Base-by-base conservation (phyloP, 2,329 filamentous ascomycete species). In the Verticillium klebahnii region DNA sequence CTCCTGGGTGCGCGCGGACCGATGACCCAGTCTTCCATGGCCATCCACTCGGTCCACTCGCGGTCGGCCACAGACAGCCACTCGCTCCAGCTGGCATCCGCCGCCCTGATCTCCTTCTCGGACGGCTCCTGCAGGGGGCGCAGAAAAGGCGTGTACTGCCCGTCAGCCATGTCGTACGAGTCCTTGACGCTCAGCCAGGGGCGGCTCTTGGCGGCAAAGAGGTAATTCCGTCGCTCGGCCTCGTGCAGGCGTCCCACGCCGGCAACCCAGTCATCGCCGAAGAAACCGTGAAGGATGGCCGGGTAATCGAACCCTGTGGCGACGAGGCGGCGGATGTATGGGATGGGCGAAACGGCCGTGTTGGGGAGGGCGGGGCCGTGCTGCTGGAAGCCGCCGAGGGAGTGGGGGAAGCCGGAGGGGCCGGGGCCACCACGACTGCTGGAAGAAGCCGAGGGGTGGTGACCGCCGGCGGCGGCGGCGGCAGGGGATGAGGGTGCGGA, bases 11-110 rank as follows among this genome's bases (percentile, higher is more conserved):
- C 89, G 64, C 91, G 80, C 1, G 91, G 90, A 2, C 93, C 93
- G n/a, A 97, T 80, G 93, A 97, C 96, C 94, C 94, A 98, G 74
- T 97, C 94, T 75, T 97, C 92, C 92, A 97, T 96, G 14, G 92
- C 92, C 39, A 97, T 79, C 94, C 94, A 98, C 70, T 94, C 89
- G 72, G 92, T 96, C 95, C 95, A 99, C 63, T 84, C 88, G 64
- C 85, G 84, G 77, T 98, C 94, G 0, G 93, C 93, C 17, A 80
- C 45, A 39, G 37, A 39, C 36, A 97, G 79, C 94, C 94, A 98
- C 70, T 94, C 89, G 72, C 92, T 96, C 95, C 95, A 99, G 63
- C 84, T 88, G 64, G 85, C 84, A 77, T 98, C 94, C 0, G 93
- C 93, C 15, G 80, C 85, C 65, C 91, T 85, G 64, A 98, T 91